Base-by-base conservation (phyloP, 2,329 filamentous ascomycete genomes). In the Aspergillus pseudotamarii region DNA sequence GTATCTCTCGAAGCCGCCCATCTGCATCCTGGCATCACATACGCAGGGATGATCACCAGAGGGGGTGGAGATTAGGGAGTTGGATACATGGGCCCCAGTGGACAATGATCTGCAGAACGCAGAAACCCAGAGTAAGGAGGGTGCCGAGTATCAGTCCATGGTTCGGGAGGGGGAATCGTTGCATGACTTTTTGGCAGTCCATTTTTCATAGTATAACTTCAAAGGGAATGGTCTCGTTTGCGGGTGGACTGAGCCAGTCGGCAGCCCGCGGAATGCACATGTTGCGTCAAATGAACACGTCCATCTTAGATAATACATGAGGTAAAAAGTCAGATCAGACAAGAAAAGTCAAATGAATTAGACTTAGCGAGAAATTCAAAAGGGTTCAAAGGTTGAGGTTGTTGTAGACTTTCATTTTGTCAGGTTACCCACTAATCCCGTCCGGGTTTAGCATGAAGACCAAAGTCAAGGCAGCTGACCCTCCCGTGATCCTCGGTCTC, bases 261-360 rank as follows among this genome's bases (percentile, higher is more conserved):
- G 64, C 64, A 59, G 54, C 45, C 58, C 45, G 51, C 64, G 61
- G 64, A 60, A 34, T 16, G 11, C n/a, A 32, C 38, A n/a, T n/a
- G 26, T 58, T 58, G 28, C n/a, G 34, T 11, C 48, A 51, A 51
- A n/a, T 51, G 16, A 19, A n/a, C n/a, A 34, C n/a, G 28, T 10
- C 45, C 28, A 32, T 2, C 28, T 51, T 32, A 51, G 28, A n/a
- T 51, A 51, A 51, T 51, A 51, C 28, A 51, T 34, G 48, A 51
- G 28, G 26, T 32, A 51, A 32, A 51, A 51, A 30, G 26, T 51
- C 14, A 30, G 26, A 32, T 30, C 30, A 51, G 28, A 21, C 21
- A n/a, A 30, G 28, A 11, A 51, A 51, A 51, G 48, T 51, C 19
- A 32, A 51, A 32, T 32, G 16, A 19, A 11, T 32, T 48, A 16